Percentiles rank a stretch among this genome's conserved stretches.
These are phyloP conservation scores for Phaeodactylum tricornutum DNA, from an alignment of 108 stramenopile genomes.

Conservation along the genomic window DNA sequence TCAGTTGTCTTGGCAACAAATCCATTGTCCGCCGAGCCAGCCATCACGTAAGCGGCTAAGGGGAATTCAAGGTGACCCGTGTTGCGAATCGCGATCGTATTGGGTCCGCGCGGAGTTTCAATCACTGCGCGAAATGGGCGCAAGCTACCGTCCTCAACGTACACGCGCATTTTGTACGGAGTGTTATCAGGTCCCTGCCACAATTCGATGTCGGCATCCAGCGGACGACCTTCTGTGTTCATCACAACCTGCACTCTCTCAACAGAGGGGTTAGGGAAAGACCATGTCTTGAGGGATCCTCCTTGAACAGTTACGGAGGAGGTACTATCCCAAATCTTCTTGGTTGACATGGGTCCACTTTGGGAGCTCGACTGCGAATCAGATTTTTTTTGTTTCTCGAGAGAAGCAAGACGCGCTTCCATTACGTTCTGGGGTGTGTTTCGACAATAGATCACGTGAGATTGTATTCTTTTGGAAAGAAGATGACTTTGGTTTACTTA, in stretches of 20 bases:
- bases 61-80: constrained; percentile 70
- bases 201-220: constrained; percentile 56
- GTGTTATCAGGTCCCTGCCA: constrained; percentile 80
- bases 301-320: too few species aligned
- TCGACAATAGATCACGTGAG: too few species aligned
- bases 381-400: too few species aligned
- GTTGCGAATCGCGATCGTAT: constrained; percentile 75
- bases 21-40: constrained; percentile 26
- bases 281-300: constrained; percentile 63
- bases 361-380: too few species aligned
- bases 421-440: too few species aligned
- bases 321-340: too few species aligned
- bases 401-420: too few species aligned
- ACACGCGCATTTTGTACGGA: constrained; percentile 69
- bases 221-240: constrained; percentile 69
- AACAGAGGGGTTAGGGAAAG: constrained; percentile 34
- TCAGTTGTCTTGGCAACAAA: neutral
- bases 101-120: constrained; percentile 63
- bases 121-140: constrained; percentile 69
- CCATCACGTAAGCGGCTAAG: constrained; percentile 45
- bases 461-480: too few species aligned
- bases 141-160: constrained; percentile 67
- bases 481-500: too few species aligned
- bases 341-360: too few species aligned
- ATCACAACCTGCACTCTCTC: constrained; percentile 58